Conservation (phyloP, 306 rosid genomes). For the Castanea sativa region DNA sequence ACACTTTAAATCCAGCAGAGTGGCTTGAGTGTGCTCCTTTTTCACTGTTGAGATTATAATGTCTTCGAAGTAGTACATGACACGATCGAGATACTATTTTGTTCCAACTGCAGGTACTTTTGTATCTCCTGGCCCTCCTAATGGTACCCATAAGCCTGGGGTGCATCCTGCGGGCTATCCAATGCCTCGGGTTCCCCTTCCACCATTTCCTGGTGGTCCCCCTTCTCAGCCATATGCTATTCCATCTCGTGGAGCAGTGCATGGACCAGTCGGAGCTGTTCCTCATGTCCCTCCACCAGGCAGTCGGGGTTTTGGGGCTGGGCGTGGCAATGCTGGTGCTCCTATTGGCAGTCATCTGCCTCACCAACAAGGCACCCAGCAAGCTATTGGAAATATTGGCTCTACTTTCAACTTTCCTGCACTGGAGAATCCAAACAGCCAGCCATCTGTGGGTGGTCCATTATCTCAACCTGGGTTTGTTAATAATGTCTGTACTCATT, state of each 20-base stretch:
- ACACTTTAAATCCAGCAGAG: not conserved
- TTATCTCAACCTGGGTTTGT: conserved; percentile 96
- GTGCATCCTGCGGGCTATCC: conserved; percentile 88
- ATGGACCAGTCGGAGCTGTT: conserved; percentile 99
- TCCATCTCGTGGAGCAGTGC: conserved; percentile 95
- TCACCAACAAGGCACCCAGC: conserved; percentile 88
- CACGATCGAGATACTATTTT: conserved; percentile 4
- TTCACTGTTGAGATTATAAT: conserved; percentile 11
- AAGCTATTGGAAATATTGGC: conserved; percentile 71
- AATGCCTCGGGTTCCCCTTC: conserved; percentile 79
- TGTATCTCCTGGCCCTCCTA: conserved; percentile 81
- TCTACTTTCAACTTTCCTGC: conserved; percentile 77
- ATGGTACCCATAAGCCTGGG: conserved; percentile 91
- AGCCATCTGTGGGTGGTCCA: conserved; percentile 95
- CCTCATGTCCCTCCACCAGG: conserved; percentile 97
- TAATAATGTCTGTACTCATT: conserved; percentile 59
- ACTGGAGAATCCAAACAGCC: conserved; percentile 90
- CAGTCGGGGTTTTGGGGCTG: conserved; percentile 92
- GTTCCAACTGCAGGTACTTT: conserved; percentile 62
- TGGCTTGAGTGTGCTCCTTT: not conserved
- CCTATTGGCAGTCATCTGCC: conserved; percentile 88
- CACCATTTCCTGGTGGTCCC: conserved; percentile 83
- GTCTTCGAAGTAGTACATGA: not conserved
- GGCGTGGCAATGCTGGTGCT: conserved; percentile 79
- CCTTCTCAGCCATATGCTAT: conserved; percentile 99